Conservation (phyloP, 148 eudicot species). For the Bassia scoparia region DNA sequence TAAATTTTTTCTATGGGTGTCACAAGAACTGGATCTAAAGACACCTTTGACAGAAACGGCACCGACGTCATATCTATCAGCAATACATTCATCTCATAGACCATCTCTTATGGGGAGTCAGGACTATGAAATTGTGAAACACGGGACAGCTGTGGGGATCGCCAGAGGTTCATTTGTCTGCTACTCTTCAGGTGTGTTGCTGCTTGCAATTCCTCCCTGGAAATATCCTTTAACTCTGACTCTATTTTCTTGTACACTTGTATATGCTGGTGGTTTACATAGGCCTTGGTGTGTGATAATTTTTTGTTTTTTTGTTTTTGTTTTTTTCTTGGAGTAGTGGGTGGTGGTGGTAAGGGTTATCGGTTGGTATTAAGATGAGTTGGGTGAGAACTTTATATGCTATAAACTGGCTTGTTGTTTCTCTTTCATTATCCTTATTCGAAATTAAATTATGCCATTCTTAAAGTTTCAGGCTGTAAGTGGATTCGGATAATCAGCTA, state of each 20-base stretch:
- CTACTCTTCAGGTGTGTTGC: slow-evolving; percentile 73
- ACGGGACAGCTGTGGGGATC: slow-evolving; percentile 90
- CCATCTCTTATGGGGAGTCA: slow-evolving; percentile 77
- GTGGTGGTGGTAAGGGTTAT: too few species aligned
- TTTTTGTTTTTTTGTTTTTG: too few species aligned
- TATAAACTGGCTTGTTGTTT: background rate
- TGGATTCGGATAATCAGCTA: background rate
- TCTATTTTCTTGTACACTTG: background rate
- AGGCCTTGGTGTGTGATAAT: too few species aligned
- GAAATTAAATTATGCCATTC: too few species aligned
- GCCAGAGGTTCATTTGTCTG: slow-evolving; percentile 94
- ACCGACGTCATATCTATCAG: slow-evolving; percentile 67
- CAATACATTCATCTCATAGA: slow-evolving; percentile 55
- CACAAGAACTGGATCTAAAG: slow-evolving; percentile 60
- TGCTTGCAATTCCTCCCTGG: slow-evolving; percentile 1
- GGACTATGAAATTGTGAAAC: slow-evolving; percentile 72
- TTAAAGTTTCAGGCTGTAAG: background rate
- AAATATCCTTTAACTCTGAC: background rate
- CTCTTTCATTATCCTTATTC: background rate
- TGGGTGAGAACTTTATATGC: background rate
- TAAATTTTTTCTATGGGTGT: slow-evolving; percentile 79
- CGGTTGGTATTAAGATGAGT: background rate
- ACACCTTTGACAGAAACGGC: slow-evolving; percentile 38
- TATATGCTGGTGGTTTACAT: background rate
- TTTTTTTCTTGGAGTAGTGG: background rate